Percentiles rank a stretch among this genome's conserved stretches.
These are phyloP conservation scores for Naganishia cerealis DNA, from an alignment of 1,284 basidiomycete species.

Conservation along the genomic window DNA sequence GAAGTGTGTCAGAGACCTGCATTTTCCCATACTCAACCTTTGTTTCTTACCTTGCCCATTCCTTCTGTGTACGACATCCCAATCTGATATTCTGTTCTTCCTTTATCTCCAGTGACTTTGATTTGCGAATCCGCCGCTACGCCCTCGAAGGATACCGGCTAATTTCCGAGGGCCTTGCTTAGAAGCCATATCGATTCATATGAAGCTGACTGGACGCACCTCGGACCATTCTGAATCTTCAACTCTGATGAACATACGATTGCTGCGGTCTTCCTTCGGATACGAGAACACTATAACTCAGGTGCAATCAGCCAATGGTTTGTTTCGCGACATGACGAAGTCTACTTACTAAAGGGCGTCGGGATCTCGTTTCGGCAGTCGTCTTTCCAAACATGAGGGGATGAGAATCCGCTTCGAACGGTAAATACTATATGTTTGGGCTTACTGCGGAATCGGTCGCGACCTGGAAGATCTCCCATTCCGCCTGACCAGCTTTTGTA, in stretches of 20 bases:
- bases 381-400: slow-evolving; percentile 54
- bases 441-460: slow-evolving; percentile 55
- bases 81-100: slow-evolving; percentile 73
- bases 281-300: slow-evolving; percentile 76
- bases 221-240: slow-evolving; percentile 91
- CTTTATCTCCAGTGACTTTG: slow-evolving; percentile 60
- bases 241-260: slow-evolving; percentile 79
- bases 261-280: slow-evolving; percentile 70
- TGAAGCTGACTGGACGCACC: slow-evolving; percentile 53
- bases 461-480: slow-evolving; percentile 82
- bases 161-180: not conserved
- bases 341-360: slow-evolving; percentile 71
- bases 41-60: slow-evolving; percentile 65
- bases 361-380: slow-evolving; percentile 60
- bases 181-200: slow-evolving; percentile 15
- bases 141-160: slow-evolving; percentile 86
- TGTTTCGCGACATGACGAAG: slow-evolving; percentile 29
- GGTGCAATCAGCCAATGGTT: not conserved
- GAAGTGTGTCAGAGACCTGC: not conserved
- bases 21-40: not conserved
- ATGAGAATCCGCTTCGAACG: slow-evolving; percentile 1
- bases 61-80: slow-evolving; percentile 93
- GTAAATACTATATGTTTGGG: slow-evolving; percentile 41
- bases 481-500: slow-evolving; percentile 72
- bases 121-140: slow-evolving; percentile 86